Evolutionary conservation across 1,284 basidiomycete genomes (phyloP), one percentile per base, ranked within the genome.

Genomic region (Leucoagaricus sp.): DNA sequence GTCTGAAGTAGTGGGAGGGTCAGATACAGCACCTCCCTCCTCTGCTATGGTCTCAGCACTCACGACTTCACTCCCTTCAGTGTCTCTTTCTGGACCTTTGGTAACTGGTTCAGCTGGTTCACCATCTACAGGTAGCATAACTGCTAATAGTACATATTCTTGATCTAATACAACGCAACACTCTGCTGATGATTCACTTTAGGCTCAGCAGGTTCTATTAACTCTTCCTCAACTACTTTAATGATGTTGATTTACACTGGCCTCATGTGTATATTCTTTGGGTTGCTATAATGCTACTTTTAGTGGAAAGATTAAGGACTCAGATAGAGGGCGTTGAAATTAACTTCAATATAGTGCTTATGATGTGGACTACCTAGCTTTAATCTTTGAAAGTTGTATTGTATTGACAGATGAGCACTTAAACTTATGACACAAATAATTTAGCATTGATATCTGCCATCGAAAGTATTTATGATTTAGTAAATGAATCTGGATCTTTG

Each of bases 1-100:
- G 41, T 79, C 77, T 8, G 64, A 57, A 33, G 66, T 64, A 25
- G 76, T 74, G 17, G 75, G 72, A 49, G 75, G 72, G 50, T 73
- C 69, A 70, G 72, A 72, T 72, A 59, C 65, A 64, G 48, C 53
- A 34, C 48, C 61, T 57, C 23, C 58, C 59, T 59, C 60, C 55
- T 55, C 48, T 25, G 25, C 49, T 1, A 23, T 33, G 4, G n/a
- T 13, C 25, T 17, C 12, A n/a, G 5, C 42, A 40, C 49, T 57
- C 19, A 57, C 49, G 12, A 57, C 25, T 51, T 46, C 55, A 28
- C 10, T 49, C 31, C 8, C 36, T 55, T 10, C 36, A 5, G 17
- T n/a, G 15, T 7, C 36, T n/a, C 15, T n/a, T 41, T 41, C 19
- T 6, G 40, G 17, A 5, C n/a, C 34, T 28, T n/a, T 17, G 12